These are phyloP conservation scores for Stephania cephalantha DNA, from an alignment of 164 flowering plant species.

Conservation along the genomic window DNA sequence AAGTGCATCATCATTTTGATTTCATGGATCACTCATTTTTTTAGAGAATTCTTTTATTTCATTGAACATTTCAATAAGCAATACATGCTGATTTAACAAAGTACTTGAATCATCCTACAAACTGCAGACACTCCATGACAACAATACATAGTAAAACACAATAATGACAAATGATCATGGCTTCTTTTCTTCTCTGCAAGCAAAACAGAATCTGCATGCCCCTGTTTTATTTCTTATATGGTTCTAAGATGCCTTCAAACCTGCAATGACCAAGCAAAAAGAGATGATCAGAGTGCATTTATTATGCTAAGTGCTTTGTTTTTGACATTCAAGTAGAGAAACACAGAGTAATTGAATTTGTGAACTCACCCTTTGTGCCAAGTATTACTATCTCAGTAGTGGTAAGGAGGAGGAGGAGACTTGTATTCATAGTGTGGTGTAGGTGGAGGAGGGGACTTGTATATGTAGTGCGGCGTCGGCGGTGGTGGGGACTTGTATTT, in stretches of 20 bases:
- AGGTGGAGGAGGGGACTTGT: slow-evolving; percentile 16
- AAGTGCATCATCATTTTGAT: background rate
- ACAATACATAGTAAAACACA: background rate
- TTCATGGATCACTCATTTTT: background rate
- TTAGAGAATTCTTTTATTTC: background rate
- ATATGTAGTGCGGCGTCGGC: background rate
- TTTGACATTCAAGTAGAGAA: background rate
- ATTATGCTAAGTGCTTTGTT: no score
- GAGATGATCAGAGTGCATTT: background rate
- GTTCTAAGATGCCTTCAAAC: background rate
- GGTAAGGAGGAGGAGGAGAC: slow-evolving; percentile 6
- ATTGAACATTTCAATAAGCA: background rate
- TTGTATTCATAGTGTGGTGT: slow-evolving; percentile 9
- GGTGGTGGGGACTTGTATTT: slow-evolving; percentile 21
- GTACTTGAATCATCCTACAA: background rate
- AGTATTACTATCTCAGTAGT: background rate
- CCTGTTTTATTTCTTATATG: background rate
- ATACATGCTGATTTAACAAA: background rate
- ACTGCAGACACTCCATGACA: background rate
- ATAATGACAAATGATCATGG: background rate
- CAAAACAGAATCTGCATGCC: background rate
- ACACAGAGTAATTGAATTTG: background rate
- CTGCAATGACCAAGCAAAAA: background rate
- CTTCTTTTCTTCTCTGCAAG: background rate
- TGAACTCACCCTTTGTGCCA: background rate